These are phyloP conservation scores for Rubia tinctorum DNA, from an alignment of 305 asterid genomes.

Conservation along the genomic window DNA sequence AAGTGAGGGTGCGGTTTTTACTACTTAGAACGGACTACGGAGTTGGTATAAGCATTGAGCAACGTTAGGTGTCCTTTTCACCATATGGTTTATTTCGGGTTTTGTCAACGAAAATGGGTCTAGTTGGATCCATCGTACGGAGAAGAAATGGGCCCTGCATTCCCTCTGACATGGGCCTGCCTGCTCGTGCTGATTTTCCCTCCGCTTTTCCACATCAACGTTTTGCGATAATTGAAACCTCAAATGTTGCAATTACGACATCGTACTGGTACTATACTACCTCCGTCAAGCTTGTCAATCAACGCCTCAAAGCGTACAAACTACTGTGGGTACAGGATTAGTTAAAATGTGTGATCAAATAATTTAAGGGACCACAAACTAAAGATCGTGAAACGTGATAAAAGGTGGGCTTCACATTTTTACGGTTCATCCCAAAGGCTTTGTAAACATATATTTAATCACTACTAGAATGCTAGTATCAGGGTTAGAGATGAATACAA, in stretches of 20 bases:
- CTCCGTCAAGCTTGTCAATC: neutral
- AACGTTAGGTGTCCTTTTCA: neutral
- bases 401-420: neutral
- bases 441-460: too few species aligned
- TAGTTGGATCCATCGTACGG: slow-evolving; percentile 35
- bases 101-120: slow-evolving; percentile 4
- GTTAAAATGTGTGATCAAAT: slow-evolving; percentile 23
- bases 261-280: neutral
- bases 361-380: slow-evolving; percentile 7
- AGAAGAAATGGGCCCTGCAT: slow-evolving; percentile 15
- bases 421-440: too few species aligned
- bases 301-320: neutral
- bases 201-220: neutral
- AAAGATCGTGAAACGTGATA: slow-evolving; percentile 4
- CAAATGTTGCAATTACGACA: neutral
- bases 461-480: too few species aligned
- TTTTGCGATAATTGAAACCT: neutral
- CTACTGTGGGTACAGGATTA: neutral
- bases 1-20: too few species aligned
- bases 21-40: too few species aligned
- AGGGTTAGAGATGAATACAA: too few species aligned
- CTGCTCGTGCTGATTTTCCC: slow-evolving; percentile 7
- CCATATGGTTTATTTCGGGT: neutral
- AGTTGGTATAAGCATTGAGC: too few species aligned
- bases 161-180: slow-evolving; percentile 29